Conservation (phyloP, 2,329 filamentous ascomycete genomes). For the Tolypocladium endophyticum region DNA sequence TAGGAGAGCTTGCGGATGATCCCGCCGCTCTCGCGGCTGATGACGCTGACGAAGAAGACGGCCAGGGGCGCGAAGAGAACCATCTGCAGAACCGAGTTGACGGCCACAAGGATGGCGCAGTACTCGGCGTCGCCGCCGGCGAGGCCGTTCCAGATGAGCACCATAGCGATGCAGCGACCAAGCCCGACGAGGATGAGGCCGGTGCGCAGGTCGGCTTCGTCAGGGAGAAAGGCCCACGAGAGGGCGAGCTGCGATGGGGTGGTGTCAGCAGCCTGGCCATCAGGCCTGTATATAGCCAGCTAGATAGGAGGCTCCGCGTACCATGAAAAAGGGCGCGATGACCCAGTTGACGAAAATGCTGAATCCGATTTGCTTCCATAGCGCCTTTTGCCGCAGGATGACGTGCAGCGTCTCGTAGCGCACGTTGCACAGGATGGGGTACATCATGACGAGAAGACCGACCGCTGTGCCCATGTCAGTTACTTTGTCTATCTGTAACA, state of each 20-base stretch:
- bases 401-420: slow-evolving; percentile 65
- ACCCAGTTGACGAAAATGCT: slow-evolving; percentile 76
- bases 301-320: slow-evolving; percentile 19
- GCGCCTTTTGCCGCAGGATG: slow-evolving; percentile 45
- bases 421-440: slow-evolving; percentile 82
- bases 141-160: slow-evolving; percentile 58
- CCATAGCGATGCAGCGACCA: slow-evolving; percentile 84
- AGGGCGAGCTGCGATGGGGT: slow-evolving; percentile 43
- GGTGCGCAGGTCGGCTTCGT: slow-evolving; percentile 44
- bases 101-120: slow-evolving; percentile 68
- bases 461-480: slow-evolving; percentile 41
- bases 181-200: slow-evolving; percentile 76
- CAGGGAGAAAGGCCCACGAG: slow-evolving; percentile 58
- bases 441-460: slow-evolving; percentile 86
- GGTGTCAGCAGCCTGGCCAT: neutral
- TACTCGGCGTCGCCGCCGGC: slow-evolving; percentile 73
- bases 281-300: neutral
- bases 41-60: slow-evolving; percentile 59
- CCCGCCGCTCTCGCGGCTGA: slow-evolving; percentile 36
- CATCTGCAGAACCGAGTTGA: slow-evolving; percentile 68
- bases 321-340: slow-evolving; percentile 73
- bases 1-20: slow-evolving; percentile 38
- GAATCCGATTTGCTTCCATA: slow-evolving; percentile 75
- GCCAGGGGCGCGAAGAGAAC: slow-evolving; percentile 61
- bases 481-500: neutral